Base-by-base conservation (phyloP, 1,284 basidiomycete species). In the Ustilago crameri region DNA sequence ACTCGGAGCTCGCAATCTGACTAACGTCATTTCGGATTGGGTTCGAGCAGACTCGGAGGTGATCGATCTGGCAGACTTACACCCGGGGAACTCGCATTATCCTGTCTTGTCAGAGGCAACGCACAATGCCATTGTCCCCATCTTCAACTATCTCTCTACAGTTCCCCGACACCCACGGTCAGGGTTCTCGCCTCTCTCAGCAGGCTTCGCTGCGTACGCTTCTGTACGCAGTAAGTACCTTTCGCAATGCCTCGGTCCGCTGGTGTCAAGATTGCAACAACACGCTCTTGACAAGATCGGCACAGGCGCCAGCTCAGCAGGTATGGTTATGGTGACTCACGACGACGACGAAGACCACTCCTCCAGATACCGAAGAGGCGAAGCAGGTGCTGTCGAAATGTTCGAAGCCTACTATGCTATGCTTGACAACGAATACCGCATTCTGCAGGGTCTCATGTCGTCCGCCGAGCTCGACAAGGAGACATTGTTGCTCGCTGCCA, bases 21-120 rank as follows among this genome's bases (percentile, higher is more conserved):
- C 64, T 30, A 65, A 67, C 17, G 63, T 81, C 43, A 66, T 82
- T 35, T 55, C 68, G 37, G 77, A 81, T 42, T 82, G 74, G 72
- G 64, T 75, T 7, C 41, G 59, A 2, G 64, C 78, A 4, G 80
- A 78, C 34, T 81, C 79, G 10, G 58, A 70, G n/a, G 54, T 56
- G 20, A 69, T 80, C 49, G 77, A 81, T 43, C 54, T 69, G 9
- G 34, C 58, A 23, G 75, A 78, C 5, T 74, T 72, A 49, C 67
- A 44, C 20, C 55, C 37, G 9, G 18, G 57, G 17, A 60, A 60
- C n/a, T 53, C 52, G 3, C 52, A 57, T 51, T 68, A 73, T 5
- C 74, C 76, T 12, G 52, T 60, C 20, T 67, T 74, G 12, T 68
- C 72, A 10, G 60, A 65, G 17, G 48, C 69, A n/a, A 76, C 74